Conservation (phyloP, 2,329 filamentous ascomycete genomes). For the Dichotomopilus funicola region DNA sequence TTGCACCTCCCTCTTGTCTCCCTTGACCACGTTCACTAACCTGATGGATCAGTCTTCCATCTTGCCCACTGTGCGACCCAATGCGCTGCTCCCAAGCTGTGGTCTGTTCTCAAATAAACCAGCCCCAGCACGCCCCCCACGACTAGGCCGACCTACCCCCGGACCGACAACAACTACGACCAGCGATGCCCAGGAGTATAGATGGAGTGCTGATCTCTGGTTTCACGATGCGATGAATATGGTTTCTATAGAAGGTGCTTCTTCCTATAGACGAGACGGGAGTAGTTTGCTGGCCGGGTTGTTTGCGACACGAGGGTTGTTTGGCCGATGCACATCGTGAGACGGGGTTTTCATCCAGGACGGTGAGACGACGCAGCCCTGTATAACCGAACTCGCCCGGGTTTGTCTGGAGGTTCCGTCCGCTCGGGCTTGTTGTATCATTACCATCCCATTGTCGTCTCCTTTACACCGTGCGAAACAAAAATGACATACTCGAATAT, state of each 20-base stretch:
- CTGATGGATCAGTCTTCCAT: constrained; percentile 75
- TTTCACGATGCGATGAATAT: constrained; percentile 9
- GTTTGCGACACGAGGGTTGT: background rate
- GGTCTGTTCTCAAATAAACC: constrained; percentile 78
- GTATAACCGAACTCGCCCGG: constrained; percentile 13
- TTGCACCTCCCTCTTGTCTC: background rate
- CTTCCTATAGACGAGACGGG: background rate
- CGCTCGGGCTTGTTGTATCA: constrained; percentile 14
- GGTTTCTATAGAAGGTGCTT: constrained; percentile 11
- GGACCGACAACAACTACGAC: constrained; percentile 4
- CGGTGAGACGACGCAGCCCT: constrained; percentile 7
- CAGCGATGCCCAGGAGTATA: constrained; percentile 6
- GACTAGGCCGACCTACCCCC: constrained; percentile 1
- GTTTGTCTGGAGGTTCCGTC: background rate
- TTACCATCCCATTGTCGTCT: constrained; percentile 9
- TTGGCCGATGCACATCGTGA: background rate
- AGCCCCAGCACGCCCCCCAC: background rate
- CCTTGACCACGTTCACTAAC: background rate
- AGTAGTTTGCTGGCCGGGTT: constrained; percentile 4
- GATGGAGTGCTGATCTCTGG: constrained; percentile 9
- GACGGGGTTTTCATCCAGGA: background rate
- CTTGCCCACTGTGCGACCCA: constrained; percentile 89
- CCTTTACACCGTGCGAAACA: background rate
- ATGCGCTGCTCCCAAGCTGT: constrained; percentile 96
- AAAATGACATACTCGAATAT: background rate